Evolutionary conservation across 2,329 filamentous ascomycete species (phyloP), one percentile per base, ranked within the genome.

Genomic region (Paraphoma sp.): DNA sequence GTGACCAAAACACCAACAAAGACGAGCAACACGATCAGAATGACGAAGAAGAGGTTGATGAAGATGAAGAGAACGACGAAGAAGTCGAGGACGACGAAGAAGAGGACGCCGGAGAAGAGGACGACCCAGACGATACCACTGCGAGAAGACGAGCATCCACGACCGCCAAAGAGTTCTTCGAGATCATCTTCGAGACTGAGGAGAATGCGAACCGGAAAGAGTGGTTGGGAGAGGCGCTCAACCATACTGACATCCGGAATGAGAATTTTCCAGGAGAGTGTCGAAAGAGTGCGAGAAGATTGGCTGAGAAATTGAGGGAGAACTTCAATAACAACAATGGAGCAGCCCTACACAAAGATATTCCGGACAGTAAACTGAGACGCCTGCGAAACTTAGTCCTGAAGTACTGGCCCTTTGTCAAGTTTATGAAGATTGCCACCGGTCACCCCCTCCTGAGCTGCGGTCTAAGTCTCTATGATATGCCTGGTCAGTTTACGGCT

Each of bases 81-180:
- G 23, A 23, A 23, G 30, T 30, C 7, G 7, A 18, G 23, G 8
- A 55, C 10, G 18, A 33, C 28, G 30, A 38, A 10, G 7, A 18
- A 30, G 8, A 55, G 4, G 18, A 33, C 28, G n/a, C n/a, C n/a
- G n/a, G n/a, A n/a, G 30, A 38, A 10, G 7, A 18, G 23, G 8
- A 55, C 10, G 18, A 33, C 28, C 5, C 47, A 28, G 11, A 52
- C 29, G 16, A 48, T 1, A 36, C 45, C 3, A 51, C 44, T 6
- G 16, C 9, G 2, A 1, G 36, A 14, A 41, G 50, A 23, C 36
- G 4, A 0, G 43, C 38, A 12, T 54, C 52, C 2, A 45, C 8
- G 30, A 62, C 60, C 9, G 60, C 58, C 2, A 54, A 51, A 18
- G 47, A 56, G 0, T 62, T 60, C 28, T 64, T 64, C n/a, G 31